phyloP scores from a whole-genome alignment of 805 yeast genomes.

The Myxozyma geophila region DNA sequence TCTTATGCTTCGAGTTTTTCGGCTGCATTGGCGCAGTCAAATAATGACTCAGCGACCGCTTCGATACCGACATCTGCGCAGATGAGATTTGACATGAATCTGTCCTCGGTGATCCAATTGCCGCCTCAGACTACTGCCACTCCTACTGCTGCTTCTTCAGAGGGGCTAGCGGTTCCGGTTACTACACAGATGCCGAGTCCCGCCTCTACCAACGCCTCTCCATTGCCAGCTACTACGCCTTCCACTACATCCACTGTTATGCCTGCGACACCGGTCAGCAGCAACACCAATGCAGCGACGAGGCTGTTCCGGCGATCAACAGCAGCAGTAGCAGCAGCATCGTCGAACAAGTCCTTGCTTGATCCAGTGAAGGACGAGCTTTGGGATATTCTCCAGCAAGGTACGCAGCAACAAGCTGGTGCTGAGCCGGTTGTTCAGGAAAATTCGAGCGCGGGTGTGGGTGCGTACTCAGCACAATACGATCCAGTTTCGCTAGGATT shows the following conservation, averaged over 20 bases:
- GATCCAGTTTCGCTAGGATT: conserved; percentile 8
- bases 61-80: conserved; percentile 11
- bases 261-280: neutral
- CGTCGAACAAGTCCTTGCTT: neutral
- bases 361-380: conserved; percentile 32
- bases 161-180: neutral
- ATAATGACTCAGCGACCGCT: neutral
- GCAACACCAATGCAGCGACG: neutral
- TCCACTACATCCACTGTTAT: neutral
- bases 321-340: neutral
- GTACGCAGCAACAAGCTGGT: conserved; percentile 18
- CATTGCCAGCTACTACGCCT: neutral
- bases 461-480: conserved; percentile 4
- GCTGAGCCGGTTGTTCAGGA: conserved; percentile 8
- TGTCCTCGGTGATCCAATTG: conserved; percentile 21
- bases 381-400: conserved; percentile 36
- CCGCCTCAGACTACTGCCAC: neutral
- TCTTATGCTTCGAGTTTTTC: neutral
- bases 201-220: neutral
- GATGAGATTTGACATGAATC: conserved; percentile 23
- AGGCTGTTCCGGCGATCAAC: neutral
- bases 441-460: neutral
- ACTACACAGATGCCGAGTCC: conserved; percentile 8
- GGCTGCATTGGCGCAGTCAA: neutral
- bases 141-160: conserved; percentile 1